Percentiles rank a stretch among this genome's conserved stretches.
These are phyloP conservation scores for Lactifluus pinguis DNA, from an alignment of 768 basidiomycete genomes.

Conservation along the genomic window DNA sequence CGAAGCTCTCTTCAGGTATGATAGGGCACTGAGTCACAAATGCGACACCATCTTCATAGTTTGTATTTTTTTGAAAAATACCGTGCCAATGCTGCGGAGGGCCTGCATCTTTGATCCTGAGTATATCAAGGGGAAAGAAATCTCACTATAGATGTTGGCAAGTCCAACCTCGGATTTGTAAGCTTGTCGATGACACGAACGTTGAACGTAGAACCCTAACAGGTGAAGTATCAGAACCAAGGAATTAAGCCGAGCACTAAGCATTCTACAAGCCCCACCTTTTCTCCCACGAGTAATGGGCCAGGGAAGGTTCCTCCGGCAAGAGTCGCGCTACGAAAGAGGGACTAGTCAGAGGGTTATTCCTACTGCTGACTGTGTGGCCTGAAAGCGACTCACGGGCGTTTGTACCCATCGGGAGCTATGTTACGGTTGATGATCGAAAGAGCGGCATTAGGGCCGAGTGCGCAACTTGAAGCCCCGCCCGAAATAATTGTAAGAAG, in stretches of 20 bases:
- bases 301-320: slow-evolving; percentile 6
- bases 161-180: slow-evolving; percentile 37
- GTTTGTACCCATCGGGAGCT: slow-evolving; percentile 22
- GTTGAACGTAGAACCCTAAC: background rate
- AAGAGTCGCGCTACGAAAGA: background rate
- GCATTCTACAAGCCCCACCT: background rate
- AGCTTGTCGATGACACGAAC: slow-evolving; percentile 37
- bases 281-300: slow-evolving; percentile 3
- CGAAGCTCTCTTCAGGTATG: slow-evolving; percentile 31
- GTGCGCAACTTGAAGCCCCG: background rate
- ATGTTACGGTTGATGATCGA: slow-evolving; percentile 16
- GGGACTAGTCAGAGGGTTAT: background rate
- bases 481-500: slow-evolving; percentile 4
- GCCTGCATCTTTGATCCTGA: background rate
- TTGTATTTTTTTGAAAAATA: slow-evolving; percentile 33
- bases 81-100: slow-evolving; percentile 47
- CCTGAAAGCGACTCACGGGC: slow-evolving; percentile 13
- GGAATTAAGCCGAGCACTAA: too few relatives aligned
- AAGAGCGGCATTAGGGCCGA: slow-evolving; percentile 20
- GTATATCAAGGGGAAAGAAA: background rate
- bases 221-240: background rate
- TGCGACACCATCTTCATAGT: slow-evolving; percentile 36
- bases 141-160: slow-evolving; percentile 39
- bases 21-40: slow-evolving; percentile 40
- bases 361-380: background rate